Conservation (phyloP, 2,329 filamentous ascomycete genomes). For the Chalara sp. region DNA sequence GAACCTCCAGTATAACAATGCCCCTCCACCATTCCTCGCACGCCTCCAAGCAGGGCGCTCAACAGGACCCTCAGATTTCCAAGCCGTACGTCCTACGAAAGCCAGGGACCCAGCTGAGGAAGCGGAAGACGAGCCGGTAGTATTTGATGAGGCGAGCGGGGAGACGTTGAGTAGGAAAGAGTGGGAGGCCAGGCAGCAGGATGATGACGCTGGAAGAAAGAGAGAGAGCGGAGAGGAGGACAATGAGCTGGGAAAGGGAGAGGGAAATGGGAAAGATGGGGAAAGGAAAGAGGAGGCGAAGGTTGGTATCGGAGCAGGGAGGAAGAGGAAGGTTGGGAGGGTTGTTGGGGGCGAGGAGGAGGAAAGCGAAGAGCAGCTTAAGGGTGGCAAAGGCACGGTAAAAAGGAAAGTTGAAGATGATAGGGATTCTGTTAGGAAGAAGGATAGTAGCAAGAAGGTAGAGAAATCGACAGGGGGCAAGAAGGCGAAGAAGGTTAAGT, state of each 20-base stretch:
- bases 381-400: neutral
- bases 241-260: slow-evolving; percentile 19
- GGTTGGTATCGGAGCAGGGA: slow-evolving; percentile 36
- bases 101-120: slow-evolving; percentile 58
- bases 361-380: slow-evolving; percentile 4
- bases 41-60: slow-evolving; percentile 47
- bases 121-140: slow-evolving; percentile 69
- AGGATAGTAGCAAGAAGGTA: slow-evolving; percentile 13
- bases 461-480: slow-evolving; percentile 28
- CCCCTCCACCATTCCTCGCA: slow-evolving; percentile 54
- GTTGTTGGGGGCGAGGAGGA: slow-evolving; percentile 35
- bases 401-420: slow-evolving; percentile 1
- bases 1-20: slow-evolving; percentile 58
- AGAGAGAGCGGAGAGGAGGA: slow-evolving; percentile 17
- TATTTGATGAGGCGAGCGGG: slow-evolving; percentile 67
- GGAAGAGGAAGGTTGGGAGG: slow-evolving; percentile 50
- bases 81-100: slow-evolving; percentile 31
- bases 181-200: slow-evolving; percentile 26
- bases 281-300: slow-evolving; percentile 25
- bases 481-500: slow-evolving; percentile 52
- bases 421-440: too few relatives aligned
- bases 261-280: slow-evolving; percentile 7
- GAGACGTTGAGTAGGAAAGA: slow-evolving; percentile 36
- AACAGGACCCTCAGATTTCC: slow-evolving; percentile 35
- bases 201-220: slow-evolving; percentile 10